Conservation (phyloP, 2,329 filamentous ascomycete genomes). For the Aspergillus quadrilineatus region DNA sequence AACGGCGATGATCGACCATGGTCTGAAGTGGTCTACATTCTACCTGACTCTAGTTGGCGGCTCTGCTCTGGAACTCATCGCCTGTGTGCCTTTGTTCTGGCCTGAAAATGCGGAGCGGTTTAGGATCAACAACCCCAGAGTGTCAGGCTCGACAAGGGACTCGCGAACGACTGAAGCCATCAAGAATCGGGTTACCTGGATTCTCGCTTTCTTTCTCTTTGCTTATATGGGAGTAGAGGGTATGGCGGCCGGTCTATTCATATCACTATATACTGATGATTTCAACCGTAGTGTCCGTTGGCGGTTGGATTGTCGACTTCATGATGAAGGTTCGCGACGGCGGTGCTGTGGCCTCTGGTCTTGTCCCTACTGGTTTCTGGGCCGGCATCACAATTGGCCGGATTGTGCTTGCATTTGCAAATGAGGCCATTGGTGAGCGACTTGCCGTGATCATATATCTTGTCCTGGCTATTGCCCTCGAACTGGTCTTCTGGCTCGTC, state of each 20-base stretch:
- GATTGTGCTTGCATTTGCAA: constrained; percentile 62
- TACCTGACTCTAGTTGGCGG: constrained; percentile 14
- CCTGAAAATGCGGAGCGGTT: constrained; percentile 9
- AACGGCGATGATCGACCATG: constrained; percentile 15
- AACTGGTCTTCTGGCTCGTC: constrained; percentile 74
- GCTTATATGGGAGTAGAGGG: constrained; percentile 74
- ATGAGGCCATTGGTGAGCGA: constrained; percentile 69
- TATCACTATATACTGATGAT: background rate
- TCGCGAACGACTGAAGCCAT: constrained; percentile 13
- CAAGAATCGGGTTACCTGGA: constrained; percentile 12
- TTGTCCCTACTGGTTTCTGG: constrained; percentile 74
- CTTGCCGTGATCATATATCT: constrained; percentile 61
- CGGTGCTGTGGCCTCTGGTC: constrained; percentile 63
- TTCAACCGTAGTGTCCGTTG: constrained; percentile 7
- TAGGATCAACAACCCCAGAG: constrained; percentile 9
- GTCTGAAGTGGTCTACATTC: constrained; percentile 13
- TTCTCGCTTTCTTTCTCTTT: constrained; percentile 14
- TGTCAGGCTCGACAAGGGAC: background rate
- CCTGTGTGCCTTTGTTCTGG: constrained; percentile 11
- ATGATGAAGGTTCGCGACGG: constrained; percentile 70
- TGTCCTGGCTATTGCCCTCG: constrained; percentile 57
- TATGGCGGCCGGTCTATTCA: constrained; percentile 9
- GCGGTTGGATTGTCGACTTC: constrained; percentile 73
- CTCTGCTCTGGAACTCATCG: constrained; percentile 9
- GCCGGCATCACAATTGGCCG: constrained; percentile 70